These are phyloP conservation scores for Diversispora epigaea DNA, from an alignment of 192 early-diverging fungal species.

Conservation along the genomic window DNA sequence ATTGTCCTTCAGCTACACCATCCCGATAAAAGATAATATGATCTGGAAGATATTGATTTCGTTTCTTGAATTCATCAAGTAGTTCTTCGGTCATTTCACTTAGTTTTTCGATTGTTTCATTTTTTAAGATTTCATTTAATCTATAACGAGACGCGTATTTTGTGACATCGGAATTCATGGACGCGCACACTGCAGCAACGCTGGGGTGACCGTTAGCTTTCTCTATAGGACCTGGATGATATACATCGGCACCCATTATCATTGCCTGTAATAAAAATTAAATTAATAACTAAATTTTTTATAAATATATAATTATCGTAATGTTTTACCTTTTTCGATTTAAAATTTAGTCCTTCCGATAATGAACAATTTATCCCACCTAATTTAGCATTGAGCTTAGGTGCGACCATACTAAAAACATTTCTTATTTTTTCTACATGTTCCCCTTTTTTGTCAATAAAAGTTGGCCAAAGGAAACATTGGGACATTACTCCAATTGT, in stretches of 20 bases:
- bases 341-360: no score
- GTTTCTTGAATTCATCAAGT: slow-evolving; percentile 44
- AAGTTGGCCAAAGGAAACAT: slow-evolving; percentile 37
- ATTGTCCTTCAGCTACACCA: slow-evolving; percentile 80
- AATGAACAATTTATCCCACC: no score
- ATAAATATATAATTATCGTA: no score
- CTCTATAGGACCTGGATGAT: neutral
- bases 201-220: neutral
- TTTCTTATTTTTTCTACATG: neutral
- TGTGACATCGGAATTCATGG: slow-evolving; percentile 55
- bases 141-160: slow-evolving; percentile 52
- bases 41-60: slow-evolving; percentile 53
- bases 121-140: slow-evolving; percentile 36
- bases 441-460: slow-evolving; percentile 44
- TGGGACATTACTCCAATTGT: neutral
- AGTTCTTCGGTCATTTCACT: slow-evolving; percentile 59
- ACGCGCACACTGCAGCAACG: slow-evolving; percentile 34
- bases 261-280: neutral
- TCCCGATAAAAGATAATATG: slow-evolving; percentile 83
- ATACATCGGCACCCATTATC: neutral
- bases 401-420: slow-evolving; percentile 62
- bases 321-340: no score
- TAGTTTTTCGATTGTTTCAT: slow-evolving; percentile 63
- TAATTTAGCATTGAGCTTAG: no score
- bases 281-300: no score